These are phyloP conservation scores for Penicillium roqueforti DNA, from an alignment of 495 filamentous ascomycete genomes.

Conservation along the genomic window DNA sequence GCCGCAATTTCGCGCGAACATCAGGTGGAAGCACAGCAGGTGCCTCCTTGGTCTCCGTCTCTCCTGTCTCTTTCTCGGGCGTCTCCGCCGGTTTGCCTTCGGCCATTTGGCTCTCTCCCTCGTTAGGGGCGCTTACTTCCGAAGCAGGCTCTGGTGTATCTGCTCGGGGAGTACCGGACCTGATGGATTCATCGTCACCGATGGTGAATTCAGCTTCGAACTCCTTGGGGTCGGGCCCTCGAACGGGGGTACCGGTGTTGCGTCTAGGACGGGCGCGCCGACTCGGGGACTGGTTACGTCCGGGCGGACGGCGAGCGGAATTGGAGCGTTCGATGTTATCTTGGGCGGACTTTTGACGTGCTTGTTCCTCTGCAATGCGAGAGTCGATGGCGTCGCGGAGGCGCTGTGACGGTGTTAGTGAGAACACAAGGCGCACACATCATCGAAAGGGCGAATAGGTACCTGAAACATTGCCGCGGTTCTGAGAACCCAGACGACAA, in stretches of 20 bases:
- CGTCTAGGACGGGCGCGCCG: conserved; percentile 47
- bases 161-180: conserved; percentile 50
- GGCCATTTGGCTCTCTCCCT: conserved; percentile 23
- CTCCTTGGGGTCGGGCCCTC: conserved; percentile 71
- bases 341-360: conserved; percentile 59
- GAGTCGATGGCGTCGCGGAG: conserved; percentile 81
- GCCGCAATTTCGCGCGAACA: conserved; percentile 60
- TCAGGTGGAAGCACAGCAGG: conserved; percentile 68
- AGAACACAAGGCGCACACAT: conserved; percentile 1
- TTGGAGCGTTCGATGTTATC: conserved; percentile 47
- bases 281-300: conserved; percentile 50
- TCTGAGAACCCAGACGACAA: conserved; percentile 32
- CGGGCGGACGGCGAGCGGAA: conserved; percentile 47
- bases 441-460: conserved; percentile 9
- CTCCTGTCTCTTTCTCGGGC: conserved; percentile 22
- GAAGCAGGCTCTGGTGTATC: conserved; percentile 27
- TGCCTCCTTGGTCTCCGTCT: conserved; percentile 19
- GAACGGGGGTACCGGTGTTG: conserved; percentile 50
- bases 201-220: conserved; percentile 81
- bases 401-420: conserved; percentile 49
- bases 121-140: conserved; percentile 20
- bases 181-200: conserved; percentile 62
- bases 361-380: conserved; percentile 85
- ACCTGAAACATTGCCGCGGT: conserved; percentile 50
- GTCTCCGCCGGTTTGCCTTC: conserved; percentile 27